Percentiles rank a stretch among this genome's conserved stretches.
Conservation (phyloP, 163 green algal genomes). For the Prototheca stagnorum region DNA sequence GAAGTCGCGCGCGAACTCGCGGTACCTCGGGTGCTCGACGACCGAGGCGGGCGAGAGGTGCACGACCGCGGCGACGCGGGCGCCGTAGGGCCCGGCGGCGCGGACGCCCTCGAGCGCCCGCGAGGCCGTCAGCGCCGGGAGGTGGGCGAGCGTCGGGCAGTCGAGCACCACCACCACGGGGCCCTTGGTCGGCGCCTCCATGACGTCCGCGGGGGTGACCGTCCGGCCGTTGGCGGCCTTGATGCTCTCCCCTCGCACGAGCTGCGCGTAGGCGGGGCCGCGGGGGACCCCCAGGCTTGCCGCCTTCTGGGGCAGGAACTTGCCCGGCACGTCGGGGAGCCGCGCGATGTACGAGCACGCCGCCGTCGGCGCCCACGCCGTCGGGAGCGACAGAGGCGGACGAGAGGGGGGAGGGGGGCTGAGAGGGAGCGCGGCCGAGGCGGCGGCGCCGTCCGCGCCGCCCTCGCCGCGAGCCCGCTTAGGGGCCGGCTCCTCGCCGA, state of each 20-base stretch:
- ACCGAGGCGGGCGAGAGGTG: constrained; percentile 52
- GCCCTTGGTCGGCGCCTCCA: constrained; percentile 29
- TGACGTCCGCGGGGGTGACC: constrained; percentile 47
- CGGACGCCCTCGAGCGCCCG: constrained; percentile 15
- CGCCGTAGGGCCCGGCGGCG: background rate
- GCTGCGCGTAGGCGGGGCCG: constrained; percentile 41
- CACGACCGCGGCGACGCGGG: constrained; percentile 27
- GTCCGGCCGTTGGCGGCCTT: constrained; percentile 17
- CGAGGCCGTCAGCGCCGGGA: constrained; percentile 25
- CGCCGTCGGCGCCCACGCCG: constrained; percentile 4
- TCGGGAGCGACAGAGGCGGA: constrained; percentile 10
- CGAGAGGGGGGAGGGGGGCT: too few species aligned
- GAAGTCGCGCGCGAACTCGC: constrained; percentile 32
- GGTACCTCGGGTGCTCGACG: constrained; percentile 22
- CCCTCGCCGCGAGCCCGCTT: constrained; percentile 8
- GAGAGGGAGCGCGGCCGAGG: background rate
- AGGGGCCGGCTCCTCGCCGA: constrained; percentile 9
- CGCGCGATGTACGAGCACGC: constrained; percentile 46
- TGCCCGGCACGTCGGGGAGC: constrained; percentile 50
- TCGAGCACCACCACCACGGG: constrained; percentile 65
- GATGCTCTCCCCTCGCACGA: constrained; percentile 40
- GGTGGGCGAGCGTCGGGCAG: constrained; percentile 42
- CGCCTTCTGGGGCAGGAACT: constrained; percentile 58
- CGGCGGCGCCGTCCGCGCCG: background rate
- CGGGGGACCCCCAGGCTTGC: constrained; percentile 45